Evolutionary conservation across 2,329 filamentous ascomycete species (phyloP).

Genomic region (Alternaria sp.): DNA sequence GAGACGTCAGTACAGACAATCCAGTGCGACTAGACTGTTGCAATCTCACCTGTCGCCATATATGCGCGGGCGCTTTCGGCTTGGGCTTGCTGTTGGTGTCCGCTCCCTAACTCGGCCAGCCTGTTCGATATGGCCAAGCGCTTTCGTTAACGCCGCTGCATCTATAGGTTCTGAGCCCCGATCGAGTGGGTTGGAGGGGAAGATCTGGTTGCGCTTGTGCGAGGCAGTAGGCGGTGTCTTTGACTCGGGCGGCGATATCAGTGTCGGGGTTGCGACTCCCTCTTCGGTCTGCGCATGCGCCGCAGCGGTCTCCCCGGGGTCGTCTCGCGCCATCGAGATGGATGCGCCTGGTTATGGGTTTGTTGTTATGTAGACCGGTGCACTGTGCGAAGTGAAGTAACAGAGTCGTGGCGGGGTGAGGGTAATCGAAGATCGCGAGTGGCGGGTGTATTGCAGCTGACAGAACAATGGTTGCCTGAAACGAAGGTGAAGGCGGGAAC

Average conservation of each 20-base stretch:
- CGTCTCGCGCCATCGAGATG: slow-evolving; percentile 27
- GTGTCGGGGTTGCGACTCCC: slow-evolving; percentile 51
- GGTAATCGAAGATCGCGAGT: not conserved
- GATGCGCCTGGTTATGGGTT: slow-evolving; percentile 13
- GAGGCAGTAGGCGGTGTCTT: slow-evolving; percentile 65
- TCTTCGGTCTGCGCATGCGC: slow-evolving; percentile 28
- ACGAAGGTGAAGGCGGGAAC: slow-evolving; percentile 10
- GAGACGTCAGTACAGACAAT: not conserved
- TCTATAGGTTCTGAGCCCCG: slow-evolving; percentile 63
- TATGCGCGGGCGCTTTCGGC: slow-evolving; percentile 70
- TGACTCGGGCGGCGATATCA: slow-evolving; percentile 63
- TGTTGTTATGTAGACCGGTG: not conserved
- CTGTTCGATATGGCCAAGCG: slow-evolving; percentile 67
- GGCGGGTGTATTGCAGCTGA: not conserved
- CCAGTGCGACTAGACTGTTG: not conserved
- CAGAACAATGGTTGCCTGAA: slow-evolving; percentile 6
- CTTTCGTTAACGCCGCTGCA: slow-evolving; percentile 64
- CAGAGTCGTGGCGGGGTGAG: slow-evolving; percentile 2
- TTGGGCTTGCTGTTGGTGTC: slow-evolving; percentile 70
- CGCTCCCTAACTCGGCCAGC: slow-evolving; percentile 64
- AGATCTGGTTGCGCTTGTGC: slow-evolving; percentile 55
- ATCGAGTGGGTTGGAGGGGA: slow-evolving; percentile 33
- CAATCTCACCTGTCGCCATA: slow-evolving; percentile 60
- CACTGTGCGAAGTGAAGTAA: not conserved
- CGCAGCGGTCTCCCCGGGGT: slow-evolving; percentile 18